phyloP scores from a whole-genome alignment of 441 rosid species.

The Pelargonium australe region DNA sequence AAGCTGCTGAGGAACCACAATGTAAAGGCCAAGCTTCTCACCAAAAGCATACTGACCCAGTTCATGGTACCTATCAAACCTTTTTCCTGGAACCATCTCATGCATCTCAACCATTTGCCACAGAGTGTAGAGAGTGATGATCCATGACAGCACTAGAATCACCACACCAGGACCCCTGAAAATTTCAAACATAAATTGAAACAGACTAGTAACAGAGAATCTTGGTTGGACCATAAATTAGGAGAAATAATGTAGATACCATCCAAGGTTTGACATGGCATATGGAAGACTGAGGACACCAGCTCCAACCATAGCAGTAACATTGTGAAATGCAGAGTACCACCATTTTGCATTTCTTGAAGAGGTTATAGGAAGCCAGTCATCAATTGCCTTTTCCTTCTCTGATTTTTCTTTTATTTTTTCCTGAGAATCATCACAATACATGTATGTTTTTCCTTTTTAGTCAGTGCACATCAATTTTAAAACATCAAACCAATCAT shows the following conservation, averaged over 20 bases:
- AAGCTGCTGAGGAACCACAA: conserved; percentile 60
- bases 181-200: neutral
- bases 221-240: no score
- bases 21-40: conserved; percentile 54
- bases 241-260: conserved; percentile 28
- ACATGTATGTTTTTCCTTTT: neutral
- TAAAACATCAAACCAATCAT: no score
- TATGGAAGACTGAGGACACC: conserved; percentile 84
- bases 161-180: conserved; percentile 62
- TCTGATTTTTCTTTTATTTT: neutral
- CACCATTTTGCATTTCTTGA: conserved; percentile 81
- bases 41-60: conserved; percentile 59
- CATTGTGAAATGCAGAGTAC: conserved; percentile 86
- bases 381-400: conserved; percentile 23
- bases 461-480: no score
- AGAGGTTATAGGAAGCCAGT: conserved; percentile 75
- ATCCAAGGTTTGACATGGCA: conserved; percentile 77
- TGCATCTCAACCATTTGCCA: conserved; percentile 86
- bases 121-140: conserved; percentile 49
- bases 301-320: conserved; percentile 87
- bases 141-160: conserved; percentile 47
- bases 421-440: neutral
- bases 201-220: no score
- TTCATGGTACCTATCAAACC: conserved; percentile 58
- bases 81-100: conserved; percentile 49